Conservation (phyloP, 371 early-diverging fungal species). For the Synchytrium microbalum region DNA sequence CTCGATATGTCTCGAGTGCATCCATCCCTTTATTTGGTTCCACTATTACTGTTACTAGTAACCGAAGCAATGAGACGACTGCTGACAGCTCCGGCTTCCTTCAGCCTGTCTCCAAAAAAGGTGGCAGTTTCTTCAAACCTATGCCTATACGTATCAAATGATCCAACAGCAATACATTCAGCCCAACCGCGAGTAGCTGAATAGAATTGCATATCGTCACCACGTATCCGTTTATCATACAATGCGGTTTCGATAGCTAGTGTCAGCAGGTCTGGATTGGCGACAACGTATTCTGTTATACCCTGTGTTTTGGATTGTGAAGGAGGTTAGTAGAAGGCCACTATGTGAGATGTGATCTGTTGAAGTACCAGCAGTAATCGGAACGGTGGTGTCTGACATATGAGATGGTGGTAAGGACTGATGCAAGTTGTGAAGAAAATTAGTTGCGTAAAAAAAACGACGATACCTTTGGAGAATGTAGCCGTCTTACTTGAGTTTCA, state of each 20-base stretch:
- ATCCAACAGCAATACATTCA: conserved; percentile 73
- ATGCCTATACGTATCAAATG: conserved; percentile 72
- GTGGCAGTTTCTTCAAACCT: conserved; percentile 73
- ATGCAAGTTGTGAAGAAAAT: background rate
- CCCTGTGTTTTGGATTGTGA: conserved; percentile 41
- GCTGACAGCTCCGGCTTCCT: no score
- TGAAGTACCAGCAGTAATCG: conserved; percentile 64
- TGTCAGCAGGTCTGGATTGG: conserved; percentile 64
- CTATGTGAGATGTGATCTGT: background rate
- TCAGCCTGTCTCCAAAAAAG: conserved; percentile 72
- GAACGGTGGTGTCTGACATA: conserved; percentile 93
- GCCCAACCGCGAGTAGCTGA: conserved; percentile 88
- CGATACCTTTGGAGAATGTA: no score
- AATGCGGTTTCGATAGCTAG: conserved; percentile 79
- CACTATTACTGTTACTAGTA: no score
- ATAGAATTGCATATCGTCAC: conserved; percentile 88
- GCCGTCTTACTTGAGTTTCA: conserved; percentile 52
- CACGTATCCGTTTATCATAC: conserved; percentile 66
- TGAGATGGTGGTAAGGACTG: conserved; percentile 86
- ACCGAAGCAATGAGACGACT: no score
- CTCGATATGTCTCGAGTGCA: no score
- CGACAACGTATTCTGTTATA: conserved; percentile 85
- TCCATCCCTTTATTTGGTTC: no score
- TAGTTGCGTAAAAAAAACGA: no score
- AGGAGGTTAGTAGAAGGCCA: conserved; percentile 10